These are phyloP conservation scores for Diutina ranongensis DNA, from an alignment of 1,139 yeast genomes.

Conservation along the genomic window DNA sequence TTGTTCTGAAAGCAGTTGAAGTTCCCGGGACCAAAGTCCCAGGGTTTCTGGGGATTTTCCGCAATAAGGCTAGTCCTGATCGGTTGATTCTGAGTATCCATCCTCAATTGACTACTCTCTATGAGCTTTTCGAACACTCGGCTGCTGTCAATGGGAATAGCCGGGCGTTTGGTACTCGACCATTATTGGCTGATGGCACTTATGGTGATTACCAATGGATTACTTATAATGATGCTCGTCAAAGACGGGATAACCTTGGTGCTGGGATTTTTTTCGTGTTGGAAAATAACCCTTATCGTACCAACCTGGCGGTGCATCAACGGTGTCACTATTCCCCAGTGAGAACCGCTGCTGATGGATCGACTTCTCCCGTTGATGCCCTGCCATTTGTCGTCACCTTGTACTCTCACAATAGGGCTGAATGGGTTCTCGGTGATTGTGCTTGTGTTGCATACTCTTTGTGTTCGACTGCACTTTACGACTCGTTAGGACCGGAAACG, in stretches of 20 bases:
- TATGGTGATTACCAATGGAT: slow-evolving; percentile 36
- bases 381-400: slow-evolving; percentile 40
- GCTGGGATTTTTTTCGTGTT: slow-evolving; percentile 53
- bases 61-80: slow-evolving; percentile 31
- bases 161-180: slow-evolving; percentile 43
- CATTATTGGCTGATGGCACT: slow-evolving; percentile 24
- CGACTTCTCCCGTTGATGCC: slow-evolving; percentile 12
- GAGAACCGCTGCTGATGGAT: slow-evolving; percentile 16
- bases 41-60: slow-evolving; percentile 44
- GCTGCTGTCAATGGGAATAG: slow-evolving; percentile 22
- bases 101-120: slow-evolving; percentile 38
- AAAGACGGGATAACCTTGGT: slow-evolving; percentile 42
- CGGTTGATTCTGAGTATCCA: slow-evolving; percentile 32
- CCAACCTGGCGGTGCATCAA: slow-evolving; percentile 18
- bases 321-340: background rate
- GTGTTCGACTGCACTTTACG: slow-evolving; percentile 51
- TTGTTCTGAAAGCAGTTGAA: background rate
- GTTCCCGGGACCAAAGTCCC: slow-evolving; percentile 13
- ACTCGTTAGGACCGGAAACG: slow-evolving; percentile 51
- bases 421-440: slow-evolving; percentile 52
- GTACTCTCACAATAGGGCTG: slow-evolving; percentile 43
- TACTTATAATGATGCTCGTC: slow-evolving; percentile 28
- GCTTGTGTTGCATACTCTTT: slow-evolving; percentile 43
- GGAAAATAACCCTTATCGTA: slow-evolving; percentile 27
- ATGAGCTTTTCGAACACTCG: slow-evolving; percentile 35